A percentile compares a stretch with the other conserved stretches of the same genome.
Evolutionary conservation across 2,329 filamentous ascomycete species (phyloP).

Genomic region (Ascochyta koolunga): DNA sequence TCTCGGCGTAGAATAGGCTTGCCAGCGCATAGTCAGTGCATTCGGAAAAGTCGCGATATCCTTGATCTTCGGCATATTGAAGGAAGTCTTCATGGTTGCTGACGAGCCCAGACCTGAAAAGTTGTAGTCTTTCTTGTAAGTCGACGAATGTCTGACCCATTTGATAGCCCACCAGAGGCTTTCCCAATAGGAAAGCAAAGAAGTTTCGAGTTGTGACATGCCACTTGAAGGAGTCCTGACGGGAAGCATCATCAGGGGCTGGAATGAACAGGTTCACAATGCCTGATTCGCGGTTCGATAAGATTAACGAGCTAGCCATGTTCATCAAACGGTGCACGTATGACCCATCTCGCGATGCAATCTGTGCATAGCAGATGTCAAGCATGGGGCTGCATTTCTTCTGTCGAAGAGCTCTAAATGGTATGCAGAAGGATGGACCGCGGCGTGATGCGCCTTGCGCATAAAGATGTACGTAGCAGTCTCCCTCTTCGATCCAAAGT

Average conservation of each 20-base stretch:
- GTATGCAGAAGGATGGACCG: constrained; percentile 71
- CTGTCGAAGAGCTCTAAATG: constrained; percentile 62
- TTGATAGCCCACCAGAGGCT: constrained; percentile 70
- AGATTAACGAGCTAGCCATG: constrained; percentile 44
- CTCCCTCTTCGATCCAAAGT: constrained; percentile 70
- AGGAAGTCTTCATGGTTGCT: constrained; percentile 68
- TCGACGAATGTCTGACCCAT: constrained; percentile 69
- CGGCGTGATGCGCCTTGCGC: constrained; percentile 67
- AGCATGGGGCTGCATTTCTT: constrained; percentile 67
- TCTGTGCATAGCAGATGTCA: constrained; percentile 50
- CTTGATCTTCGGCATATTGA: constrained; percentile 70
- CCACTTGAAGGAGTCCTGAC: constrained; percentile 64
- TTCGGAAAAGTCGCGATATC: constrained; percentile 71
- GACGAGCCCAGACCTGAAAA: constrained; percentile 61
- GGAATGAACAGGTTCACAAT: constrained; percentile 71
- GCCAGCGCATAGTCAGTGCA: constrained; percentile 72
- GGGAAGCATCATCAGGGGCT: constrained; percentile 60
- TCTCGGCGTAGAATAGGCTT: constrained; percentile 70
- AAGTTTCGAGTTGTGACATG: constrained; percentile 76
- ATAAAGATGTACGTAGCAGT: constrained; percentile 74
- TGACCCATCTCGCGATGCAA: constrained; percentile 24
- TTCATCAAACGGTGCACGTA: constrained; percentile 15
- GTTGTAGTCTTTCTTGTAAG: constrained; percentile 69
- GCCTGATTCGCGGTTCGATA: constrained; percentile 44
- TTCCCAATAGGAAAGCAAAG: constrained; percentile 71